These are phyloP conservation scores for Neurospora sp. DNA, from an alignment of 495 filamentous ascomycete genomes.

Conservation along the genomic window DNA sequence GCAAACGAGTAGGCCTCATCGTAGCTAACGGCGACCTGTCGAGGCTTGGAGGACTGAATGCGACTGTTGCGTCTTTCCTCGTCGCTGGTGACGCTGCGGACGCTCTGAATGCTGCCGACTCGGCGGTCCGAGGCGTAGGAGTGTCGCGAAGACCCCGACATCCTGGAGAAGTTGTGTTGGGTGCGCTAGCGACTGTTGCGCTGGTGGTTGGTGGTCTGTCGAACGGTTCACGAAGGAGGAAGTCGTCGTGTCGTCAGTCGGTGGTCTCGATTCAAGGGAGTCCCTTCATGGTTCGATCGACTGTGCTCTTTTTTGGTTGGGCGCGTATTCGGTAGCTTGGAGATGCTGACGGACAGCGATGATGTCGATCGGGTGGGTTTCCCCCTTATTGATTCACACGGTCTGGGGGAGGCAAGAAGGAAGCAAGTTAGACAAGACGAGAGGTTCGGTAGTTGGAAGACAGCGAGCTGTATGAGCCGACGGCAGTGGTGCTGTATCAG, in stretches of 20 bases:
- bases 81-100: conserved; percentile 13
- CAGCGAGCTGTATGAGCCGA: background rate
- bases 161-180: conserved; percentile 7
- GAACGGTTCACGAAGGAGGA: background rate
- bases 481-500: background rate
- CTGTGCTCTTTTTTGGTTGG: background rate
- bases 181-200: background rate
- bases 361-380: background rate
- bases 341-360: background rate
- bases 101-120: conserved; percentile 32
- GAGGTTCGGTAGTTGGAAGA: background rate
- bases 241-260: background rate
- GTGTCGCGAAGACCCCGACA: conserved; percentile 34
- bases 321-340: background rate
- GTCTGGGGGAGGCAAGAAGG: background rate
- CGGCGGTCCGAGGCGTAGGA: conserved; percentile 30
- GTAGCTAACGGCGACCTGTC: conserved; percentile 34
- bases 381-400: background rate
- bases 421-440: background rate
- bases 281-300: background rate
- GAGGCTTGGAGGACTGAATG: conserved; percentile 26
- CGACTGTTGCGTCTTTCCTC: conserved; percentile 19
- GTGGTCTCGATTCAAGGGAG: background rate
- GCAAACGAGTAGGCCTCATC: conserved; percentile 83
- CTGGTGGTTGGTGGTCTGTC: background rate